Conservation (phyloP, 2,329 filamentous ascomycete genomes). For the Stagonosporopsis rhizophila region DNA sequence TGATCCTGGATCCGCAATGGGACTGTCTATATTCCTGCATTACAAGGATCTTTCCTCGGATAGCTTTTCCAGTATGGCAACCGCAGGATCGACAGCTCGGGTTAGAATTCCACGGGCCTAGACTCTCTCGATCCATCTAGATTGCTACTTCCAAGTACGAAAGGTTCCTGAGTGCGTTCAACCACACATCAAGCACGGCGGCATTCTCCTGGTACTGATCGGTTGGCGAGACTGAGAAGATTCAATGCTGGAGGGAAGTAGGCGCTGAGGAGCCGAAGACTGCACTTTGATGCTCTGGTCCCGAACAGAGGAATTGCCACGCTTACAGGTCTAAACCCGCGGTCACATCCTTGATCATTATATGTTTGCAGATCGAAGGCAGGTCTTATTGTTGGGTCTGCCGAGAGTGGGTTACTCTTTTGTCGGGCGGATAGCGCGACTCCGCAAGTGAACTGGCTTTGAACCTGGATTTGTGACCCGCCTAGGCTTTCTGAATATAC, state of each 20-base stretch:
- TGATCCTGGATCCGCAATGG: too few relatives aligned
- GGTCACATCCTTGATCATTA: neutral
- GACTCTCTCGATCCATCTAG: neutral
- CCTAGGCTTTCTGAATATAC: neutral
- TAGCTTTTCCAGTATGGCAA: constrained; percentile 1
- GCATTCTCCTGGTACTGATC: neutral
- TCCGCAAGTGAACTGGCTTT: neutral
- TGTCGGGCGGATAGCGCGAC: constrained; percentile 1
- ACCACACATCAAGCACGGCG: constrained; percentile 4
- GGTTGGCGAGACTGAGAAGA: constrained; percentile 1
- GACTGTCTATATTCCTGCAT: neutral
- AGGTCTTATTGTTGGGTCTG: neutral
- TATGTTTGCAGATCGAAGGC: neutral
- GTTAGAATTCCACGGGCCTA: neutral
- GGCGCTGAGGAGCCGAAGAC: neutral
- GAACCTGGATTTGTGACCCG: neutral
- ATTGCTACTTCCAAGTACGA: constrained; percentile 4
- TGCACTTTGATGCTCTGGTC: constrained; percentile 7
- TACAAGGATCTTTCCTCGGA: neutral
- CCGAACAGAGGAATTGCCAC: neutral
- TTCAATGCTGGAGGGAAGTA: constrained; percentile 7
- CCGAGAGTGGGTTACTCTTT: neutral
- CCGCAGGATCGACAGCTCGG: constrained; percentile 7
- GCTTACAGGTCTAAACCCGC: neutral
- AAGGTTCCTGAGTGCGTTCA: neutral